Conservation (phyloP, 2,329 filamentous ascomycete genomes). For the Ceratocystis cubensis region DNA sequence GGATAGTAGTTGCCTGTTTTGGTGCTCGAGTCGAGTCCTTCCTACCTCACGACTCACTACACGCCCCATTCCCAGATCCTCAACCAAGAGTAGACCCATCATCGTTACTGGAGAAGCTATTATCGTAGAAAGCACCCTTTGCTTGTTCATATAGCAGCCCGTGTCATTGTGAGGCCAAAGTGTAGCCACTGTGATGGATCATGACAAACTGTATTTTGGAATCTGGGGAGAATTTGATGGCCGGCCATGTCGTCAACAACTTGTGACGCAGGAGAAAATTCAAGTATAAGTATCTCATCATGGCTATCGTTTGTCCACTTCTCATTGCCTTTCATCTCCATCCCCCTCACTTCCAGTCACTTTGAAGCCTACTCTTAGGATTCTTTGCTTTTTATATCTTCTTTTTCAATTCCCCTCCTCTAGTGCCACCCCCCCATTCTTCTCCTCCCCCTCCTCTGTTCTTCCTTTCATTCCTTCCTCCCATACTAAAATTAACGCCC, state of each 20-base stretch:
- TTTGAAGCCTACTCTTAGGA: neutral
- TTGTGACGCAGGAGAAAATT: neutral
- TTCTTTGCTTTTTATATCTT: conserved; percentile 6
- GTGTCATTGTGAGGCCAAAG: neutral
- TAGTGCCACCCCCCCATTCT: neutral
- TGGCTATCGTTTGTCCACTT: neutral
- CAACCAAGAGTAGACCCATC: neutral
- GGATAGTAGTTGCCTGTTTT: neutral
- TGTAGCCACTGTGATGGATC: neutral
- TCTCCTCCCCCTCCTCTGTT: neutral
- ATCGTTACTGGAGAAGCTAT: neutral
- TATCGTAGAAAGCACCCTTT: neutral
- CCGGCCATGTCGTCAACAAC: neutral
- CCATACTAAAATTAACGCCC: neutral
- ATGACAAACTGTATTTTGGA: neutral
- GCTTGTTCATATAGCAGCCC: neutral
- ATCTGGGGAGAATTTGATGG: neutral
- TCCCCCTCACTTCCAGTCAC: neutral
- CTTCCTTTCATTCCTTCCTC: conserved; percentile 3
- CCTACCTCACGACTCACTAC: neutral
- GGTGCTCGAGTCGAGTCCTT: neutral
- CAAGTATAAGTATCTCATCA: neutral
- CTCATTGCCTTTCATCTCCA: neutral
- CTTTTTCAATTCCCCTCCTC: neutral
- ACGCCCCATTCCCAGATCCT: no score